phyloP scores from a whole-genome alignment of 2,329 filamentous ascomycete genomes.

The Fusarium sp. region DNA sequence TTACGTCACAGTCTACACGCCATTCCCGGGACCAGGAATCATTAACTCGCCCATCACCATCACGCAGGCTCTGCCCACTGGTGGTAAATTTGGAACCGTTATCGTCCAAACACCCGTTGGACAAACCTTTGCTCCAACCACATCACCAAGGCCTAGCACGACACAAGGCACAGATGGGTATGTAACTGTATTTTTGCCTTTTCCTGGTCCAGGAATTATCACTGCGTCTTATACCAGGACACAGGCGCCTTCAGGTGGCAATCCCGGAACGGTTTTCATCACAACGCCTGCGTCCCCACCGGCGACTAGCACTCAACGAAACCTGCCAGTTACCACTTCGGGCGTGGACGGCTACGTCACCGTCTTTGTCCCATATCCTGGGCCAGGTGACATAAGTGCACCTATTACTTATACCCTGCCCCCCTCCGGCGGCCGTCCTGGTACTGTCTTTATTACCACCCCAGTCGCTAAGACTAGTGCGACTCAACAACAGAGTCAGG shows the following conservation, averaged over 20 bases:
- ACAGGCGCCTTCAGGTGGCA: constrained; percentile 16
- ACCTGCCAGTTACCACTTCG: constrained; percentile 15
- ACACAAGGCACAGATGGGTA: constrained; percentile 9
- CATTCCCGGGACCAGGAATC: constrained; percentile 24
- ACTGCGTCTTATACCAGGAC: constrained; percentile 8
- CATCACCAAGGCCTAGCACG: background rate
- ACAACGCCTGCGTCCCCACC: constrained; percentile 8
- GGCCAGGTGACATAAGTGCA: constrained; percentile 21
- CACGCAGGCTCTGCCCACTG: constrained; percentile 8
- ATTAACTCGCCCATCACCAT: constrained; percentile 31
- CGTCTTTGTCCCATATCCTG: constrained; percentile 20
- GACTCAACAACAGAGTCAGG: constrained; percentile 1
- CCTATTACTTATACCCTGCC: constrained; percentile 16
- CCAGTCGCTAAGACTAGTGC: background rate
- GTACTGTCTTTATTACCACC: constrained; percentile 17
- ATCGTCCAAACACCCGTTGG: constrained; percentile 11
- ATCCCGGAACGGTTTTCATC: constrained; percentile 18
- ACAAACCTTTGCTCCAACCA: background rate
- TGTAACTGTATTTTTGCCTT: constrained; percentile 13
- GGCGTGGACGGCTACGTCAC: constrained; percentile 22
- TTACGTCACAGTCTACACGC: constrained; percentile 29
- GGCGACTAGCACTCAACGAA: constrained; percentile 1
- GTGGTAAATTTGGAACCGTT: constrained; percentile 21
- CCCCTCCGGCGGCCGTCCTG: constrained; percentile 6
- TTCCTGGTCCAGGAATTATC: constrained; percentile 17